Percentiles rank a stretch among this genome's conserved stretches.
Evolutionary conservation across 2,329 filamentous ascomycete genomes (phyloP).

Genomic region (Curvularia sp.): DNA sequence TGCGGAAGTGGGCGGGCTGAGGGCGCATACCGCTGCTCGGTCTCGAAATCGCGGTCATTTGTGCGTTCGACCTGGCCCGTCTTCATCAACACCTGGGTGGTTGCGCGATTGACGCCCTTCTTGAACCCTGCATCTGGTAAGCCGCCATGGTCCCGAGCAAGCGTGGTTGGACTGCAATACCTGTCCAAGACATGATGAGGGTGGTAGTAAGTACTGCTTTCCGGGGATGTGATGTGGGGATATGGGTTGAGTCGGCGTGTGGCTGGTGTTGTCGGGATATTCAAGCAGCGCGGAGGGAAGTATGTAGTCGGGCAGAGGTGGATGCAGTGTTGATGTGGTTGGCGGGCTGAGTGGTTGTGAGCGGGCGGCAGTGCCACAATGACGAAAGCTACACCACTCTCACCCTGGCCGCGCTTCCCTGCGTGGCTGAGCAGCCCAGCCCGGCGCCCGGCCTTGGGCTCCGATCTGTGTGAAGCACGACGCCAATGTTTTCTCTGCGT

Average conservation of each 20-base stretch:
- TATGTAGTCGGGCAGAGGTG: slow-evolving; percentile 5
- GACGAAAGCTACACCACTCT: slow-evolving; percentile 29
- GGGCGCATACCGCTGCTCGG: slow-evolving; percentile 78
- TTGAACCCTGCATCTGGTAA: slow-evolving; percentile 70
- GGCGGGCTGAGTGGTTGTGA: slow-evolving; percentile 17
- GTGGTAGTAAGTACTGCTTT: slow-evolving; percentile 9
- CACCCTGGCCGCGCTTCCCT: slow-evolving; percentile 19
- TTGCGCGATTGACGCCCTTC: slow-evolving; percentile 98
- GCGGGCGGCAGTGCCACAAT: slow-evolving; percentile 38
- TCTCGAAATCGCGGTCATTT: slow-evolving; percentile 97
- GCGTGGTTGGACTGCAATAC: slow-evolving; percentile 51
- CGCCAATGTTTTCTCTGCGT: slow-evolving; percentile 33
- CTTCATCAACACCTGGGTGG: slow-evolving; percentile 99
- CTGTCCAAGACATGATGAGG: slow-evolving; percentile 61
- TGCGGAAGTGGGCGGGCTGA: slow-evolving; percentile 15
- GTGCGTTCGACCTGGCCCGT: slow-evolving; percentile 98
- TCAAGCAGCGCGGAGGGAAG: neutral
- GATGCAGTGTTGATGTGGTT: slow-evolving; percentile 18
- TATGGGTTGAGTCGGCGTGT: neutral
- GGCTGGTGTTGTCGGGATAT: slow-evolving; percentile 1
- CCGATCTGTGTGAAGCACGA: slow-evolving; percentile 11
- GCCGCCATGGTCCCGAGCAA: slow-evolving; percentile 20
- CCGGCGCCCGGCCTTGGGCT: slow-evolving; percentile 1
- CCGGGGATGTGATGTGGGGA: neutral
- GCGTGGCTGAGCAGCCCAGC: slow-evolving; percentile 21